Conservation (phyloP, 768 basidiomycete genomes). For the Rhodotorula taiwanensis region DNA sequence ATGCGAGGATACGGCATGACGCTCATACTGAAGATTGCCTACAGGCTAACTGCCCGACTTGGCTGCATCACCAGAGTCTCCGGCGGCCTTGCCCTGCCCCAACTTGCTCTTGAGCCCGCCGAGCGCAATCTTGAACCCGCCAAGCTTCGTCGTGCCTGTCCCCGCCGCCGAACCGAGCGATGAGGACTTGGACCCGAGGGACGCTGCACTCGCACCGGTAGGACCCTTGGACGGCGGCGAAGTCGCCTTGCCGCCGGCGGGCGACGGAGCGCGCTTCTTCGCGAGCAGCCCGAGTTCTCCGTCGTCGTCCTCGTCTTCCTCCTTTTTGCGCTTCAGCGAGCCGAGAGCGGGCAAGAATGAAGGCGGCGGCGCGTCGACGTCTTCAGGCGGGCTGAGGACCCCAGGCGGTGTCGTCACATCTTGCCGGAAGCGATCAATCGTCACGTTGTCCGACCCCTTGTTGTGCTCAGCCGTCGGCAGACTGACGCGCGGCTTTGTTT, state of each 20-base stretch:
- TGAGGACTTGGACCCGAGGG: neutral
- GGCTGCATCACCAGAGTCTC: neutral
- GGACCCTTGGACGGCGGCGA: neutral
- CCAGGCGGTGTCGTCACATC: too few species aligned
- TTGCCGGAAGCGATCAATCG: too few species aligned
- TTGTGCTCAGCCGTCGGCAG: too few species aligned
- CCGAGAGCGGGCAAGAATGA: conserved; percentile 5
- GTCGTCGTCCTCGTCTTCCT: conserved; percentile 18
- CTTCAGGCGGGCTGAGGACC: too few species aligned
- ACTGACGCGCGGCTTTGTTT: too few species aligned
- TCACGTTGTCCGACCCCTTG: too few species aligned
- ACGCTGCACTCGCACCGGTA: neutral
- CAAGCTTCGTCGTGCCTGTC: conserved; percentile 2
- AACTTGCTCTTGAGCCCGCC: conserved; percentile 10
- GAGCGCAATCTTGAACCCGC: conserved; percentile 26
- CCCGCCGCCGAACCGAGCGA: neutral
- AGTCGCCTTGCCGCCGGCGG: neutral
- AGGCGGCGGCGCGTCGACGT: neutral
- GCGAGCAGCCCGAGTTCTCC: conserved; percentile 15
- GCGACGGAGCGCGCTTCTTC: neutral
- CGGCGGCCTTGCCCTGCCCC: neutral
- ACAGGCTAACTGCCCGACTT: neutral
- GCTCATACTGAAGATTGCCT: too few species aligned
- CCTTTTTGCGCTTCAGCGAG: conserved; percentile 23
- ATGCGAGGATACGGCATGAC: too few species aligned